Evolutionary conservation across 176 grass and related monocot genomes (phyloP), one percentile per base, ranked within the genome.

Genomic region (Bothriochloa decipiens): DNA sequence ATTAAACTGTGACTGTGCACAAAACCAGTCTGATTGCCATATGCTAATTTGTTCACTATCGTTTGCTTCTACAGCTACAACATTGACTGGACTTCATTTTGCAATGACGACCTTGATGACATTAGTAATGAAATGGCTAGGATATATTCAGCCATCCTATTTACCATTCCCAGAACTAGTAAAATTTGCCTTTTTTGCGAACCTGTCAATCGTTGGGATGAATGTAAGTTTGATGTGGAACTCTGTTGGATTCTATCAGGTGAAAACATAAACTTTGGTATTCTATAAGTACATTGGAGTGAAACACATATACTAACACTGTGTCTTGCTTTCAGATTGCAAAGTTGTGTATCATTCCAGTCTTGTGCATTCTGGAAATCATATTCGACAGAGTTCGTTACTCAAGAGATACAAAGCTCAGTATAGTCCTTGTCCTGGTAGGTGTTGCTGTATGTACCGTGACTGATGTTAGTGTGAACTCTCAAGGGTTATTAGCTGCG

Each of bases 211-310:
- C 3, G 87, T 92, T 40, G 91, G 91, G 26, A 92, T 92, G 91
- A 92, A 92, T 81, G 84, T 89, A 25, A 92, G 91, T 64, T 84
- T 89, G 80, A 92, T 92, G 91, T 92, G 87, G 91, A 92, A 92
- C 72, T 92, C 87, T 55, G 91, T 92, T 45, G 91, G 91, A 52
- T 92, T 92, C 65, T 92, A 92, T 87, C 91, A 92, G 91, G 91
- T 92, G 27, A 47, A 4, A 33, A 14, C 42, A 15, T 17, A 32
- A 79, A 49, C 40, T 14, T 80, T 20, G 8, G 28, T 67, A 80
- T 80, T 80, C 37, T 62, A 27, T 11, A 27, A 73, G n/a, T 16
- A 41, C 1, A 65, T 79, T 72, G 20, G 15, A 86, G 4, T 72
- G n/a, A 32, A 60, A 71, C 20, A 13, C 7, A 13, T 64, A 20